A percentile compares a stretch with the other conserved stretches of the same genome.
Evolutionary conservation across 2,329 filamentous ascomycete genomes (phyloP).

Genomic region (Verticillium longisporum): DNA sequence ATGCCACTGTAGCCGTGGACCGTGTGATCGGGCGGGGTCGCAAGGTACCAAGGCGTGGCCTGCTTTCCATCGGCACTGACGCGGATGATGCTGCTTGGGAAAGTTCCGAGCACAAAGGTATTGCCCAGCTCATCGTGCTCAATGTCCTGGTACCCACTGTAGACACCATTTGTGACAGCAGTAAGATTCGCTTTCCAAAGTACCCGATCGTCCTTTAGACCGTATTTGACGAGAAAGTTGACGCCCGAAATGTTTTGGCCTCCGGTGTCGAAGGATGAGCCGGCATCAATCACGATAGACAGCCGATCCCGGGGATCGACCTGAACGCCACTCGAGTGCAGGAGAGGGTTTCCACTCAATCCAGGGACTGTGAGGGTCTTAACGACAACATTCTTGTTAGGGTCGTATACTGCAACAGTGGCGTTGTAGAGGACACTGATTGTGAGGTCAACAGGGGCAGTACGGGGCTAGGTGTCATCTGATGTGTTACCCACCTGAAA

Average conservation of each 20-base stretch:
- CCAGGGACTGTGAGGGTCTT: conserved; percentile 11
- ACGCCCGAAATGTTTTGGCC: conserved; percentile 11
- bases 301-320: conserved; percentile 9
- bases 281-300: conserved; percentile 11
- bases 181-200: conserved; percentile 19
- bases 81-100: conserved; percentile 26
- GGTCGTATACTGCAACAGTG: conserved; percentile 13
- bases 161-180: conserved; percentile 16
- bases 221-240: conserved; percentile 15
- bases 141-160: conserved; percentile 31
- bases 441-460: not conserved
- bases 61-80: conserved; percentile 20
- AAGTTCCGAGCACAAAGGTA: conserved; percentile 30
- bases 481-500: conserved; percentile 8
- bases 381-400: conserved; percentile 10
- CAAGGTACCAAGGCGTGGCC: conserved; percentile 23
- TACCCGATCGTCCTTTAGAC: conserved; percentile 8
- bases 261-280: conserved; percentile 10
- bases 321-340: conserved; percentile 12
- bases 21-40: conserved; percentile 18
- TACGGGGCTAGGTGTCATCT: too few species aligned
- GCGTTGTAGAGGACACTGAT: conserved; percentile 16
- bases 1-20: conserved; percentile 7
- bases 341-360: conserved; percentile 7
- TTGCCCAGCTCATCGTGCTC: conserved; percentile 26